These are phyloP conservation scores for Musa balbisiana DNA, from an alignment of 202 grass and related monocot species.

Conservation along the genomic window DNA sequence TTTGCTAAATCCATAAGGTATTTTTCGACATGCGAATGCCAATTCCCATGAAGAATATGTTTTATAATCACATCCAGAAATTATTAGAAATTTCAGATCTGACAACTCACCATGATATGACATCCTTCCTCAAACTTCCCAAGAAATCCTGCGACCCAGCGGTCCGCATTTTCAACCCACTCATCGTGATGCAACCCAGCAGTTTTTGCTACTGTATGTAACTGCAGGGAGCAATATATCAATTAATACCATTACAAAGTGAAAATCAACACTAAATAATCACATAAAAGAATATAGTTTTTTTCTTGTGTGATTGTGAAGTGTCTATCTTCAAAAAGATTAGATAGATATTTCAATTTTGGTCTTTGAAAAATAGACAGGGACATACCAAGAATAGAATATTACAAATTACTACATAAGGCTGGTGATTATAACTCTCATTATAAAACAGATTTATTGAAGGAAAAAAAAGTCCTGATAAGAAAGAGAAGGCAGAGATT, in stretches of 20 bases:
- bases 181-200: conserved; percentile 73
- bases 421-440: no score
- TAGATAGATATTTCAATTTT: no score
- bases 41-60: not conserved
- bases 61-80: not conserved
- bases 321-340: no score
- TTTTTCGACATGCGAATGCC: no score
- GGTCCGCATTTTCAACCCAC: conserved; percentile 85
- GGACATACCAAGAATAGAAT: no score
- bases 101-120: conserved; percentile 57
- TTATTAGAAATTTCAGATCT: not conserved
- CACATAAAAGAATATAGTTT: not conserved
- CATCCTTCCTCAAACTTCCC: conserved; percentile 96
- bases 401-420: no score
- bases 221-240: conserved; percentile 30
- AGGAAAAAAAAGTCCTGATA: no score
- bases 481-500: no score
- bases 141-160: conserved; percentile 92
- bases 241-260: not conserved
- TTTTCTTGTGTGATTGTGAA: no score
- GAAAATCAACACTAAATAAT: not conserved
- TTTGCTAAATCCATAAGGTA: not conserved
- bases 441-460: no score
- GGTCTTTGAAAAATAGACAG: no score
- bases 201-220: conserved; percentile 89